phyloP scores from a whole-genome alignment of 345 rosid species.

The Eutrema japonicum region DNA sequence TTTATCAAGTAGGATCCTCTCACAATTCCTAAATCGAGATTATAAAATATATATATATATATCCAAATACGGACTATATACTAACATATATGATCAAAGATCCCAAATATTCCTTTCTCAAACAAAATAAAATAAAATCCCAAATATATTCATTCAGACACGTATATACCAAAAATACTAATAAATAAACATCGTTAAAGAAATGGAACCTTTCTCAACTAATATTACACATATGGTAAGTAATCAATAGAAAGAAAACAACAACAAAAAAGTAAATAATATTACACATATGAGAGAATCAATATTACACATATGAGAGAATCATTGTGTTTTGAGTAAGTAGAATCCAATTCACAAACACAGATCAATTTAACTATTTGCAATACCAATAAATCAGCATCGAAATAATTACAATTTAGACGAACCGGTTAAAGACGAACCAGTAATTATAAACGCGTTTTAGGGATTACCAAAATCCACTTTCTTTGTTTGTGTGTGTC shows the following conservation, averaged over 20 bases:
- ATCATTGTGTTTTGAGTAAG: slow-evolving; percentile 19
- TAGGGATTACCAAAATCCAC: neutral
- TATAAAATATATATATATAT: neutral
- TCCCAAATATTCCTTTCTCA: neutral
- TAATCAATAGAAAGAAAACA: neutral
- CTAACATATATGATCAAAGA: neutral
- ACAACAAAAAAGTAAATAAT: neutral
- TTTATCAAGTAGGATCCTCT: neutral
- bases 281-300: slow-evolving; percentile 13
- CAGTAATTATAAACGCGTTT: slow-evolving; percentile 21
- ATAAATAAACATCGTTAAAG: neutral
- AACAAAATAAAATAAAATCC: no score
- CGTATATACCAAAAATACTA: neutral
- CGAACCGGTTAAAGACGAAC: neutral
- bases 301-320: neutral
- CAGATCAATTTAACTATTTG: neutral
- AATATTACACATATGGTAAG: slow-evolving; percentile 13
- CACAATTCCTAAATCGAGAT: slow-evolving; percentile 3
- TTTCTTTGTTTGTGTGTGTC: neutral
- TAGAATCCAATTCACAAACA: slow-evolving; percentile 23
- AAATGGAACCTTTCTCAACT: slow-evolving; percentile 20
- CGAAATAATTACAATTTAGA: neutral
- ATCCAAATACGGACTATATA: slow-evolving; percentile 2
- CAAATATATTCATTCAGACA: neutral
- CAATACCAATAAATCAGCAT: neutral